phyloP scores from a whole-genome alignment of 208 protist genomes.

The Acanthamoeba culbertsoni region DNA sequence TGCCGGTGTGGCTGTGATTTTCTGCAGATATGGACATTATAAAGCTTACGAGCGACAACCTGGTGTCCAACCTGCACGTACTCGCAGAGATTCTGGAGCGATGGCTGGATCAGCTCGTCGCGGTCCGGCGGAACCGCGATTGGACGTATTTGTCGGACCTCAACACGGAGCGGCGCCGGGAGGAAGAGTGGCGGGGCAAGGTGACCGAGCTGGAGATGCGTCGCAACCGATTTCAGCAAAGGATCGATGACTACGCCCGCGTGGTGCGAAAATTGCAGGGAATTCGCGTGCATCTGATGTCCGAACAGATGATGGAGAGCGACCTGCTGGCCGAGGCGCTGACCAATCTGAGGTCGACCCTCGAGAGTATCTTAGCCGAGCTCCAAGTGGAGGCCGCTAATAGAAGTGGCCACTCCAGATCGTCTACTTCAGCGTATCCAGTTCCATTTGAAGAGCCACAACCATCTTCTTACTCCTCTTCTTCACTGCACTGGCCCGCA shows the following conservation, averaged over 20 bases:
- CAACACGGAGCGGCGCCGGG: neutral
- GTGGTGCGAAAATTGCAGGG: neutral
- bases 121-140: neutral
- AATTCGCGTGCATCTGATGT: neutral
- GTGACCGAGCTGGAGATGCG: neutral
- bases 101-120: neutral
- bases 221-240: neutral
- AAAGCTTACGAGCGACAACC: neutral
- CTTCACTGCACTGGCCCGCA: too few relatives aligned
- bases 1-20: too few relatives aligned
- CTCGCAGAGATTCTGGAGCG: neutral
- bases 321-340: neutral
- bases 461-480: too few relatives aligned
- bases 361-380: neutral
- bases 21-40: neutral
- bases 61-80: neutral
- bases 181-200: neutral
- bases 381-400: neutral
- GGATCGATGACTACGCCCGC: neutral
- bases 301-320: neutral
- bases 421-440: neutral
- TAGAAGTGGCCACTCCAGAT: too few relatives aligned
- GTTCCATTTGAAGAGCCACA: neutral
- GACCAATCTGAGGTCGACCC: neutral
- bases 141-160: neutral